Evolutionary conservation across 805 yeast genomes (phyloP), one percentile per base, ranked within the genome.

Genomic region (Wickerhamiella australiensis): DNA sequence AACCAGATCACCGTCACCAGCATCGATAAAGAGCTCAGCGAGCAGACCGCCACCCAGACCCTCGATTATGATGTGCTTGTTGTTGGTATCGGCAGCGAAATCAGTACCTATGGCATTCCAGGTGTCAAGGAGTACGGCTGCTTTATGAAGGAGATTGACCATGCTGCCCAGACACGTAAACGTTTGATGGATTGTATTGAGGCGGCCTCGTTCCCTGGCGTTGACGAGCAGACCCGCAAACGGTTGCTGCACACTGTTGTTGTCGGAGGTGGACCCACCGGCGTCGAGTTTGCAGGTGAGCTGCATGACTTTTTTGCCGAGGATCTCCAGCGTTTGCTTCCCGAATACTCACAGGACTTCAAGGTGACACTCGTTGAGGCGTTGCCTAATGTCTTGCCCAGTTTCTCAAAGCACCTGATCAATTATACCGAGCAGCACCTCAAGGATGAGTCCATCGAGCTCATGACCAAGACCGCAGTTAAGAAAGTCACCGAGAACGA

Each of bases 241-340:
- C 78, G 95, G 66, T 75, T 90, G 60, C 75, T 88, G 64, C 82
- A 81, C 54, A 80, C 87, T 59, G 90, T 90, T 54, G 94, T 90
- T 54, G 94, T 92, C 58, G 97, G 97, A 61, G 97, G 96, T 68
- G 97, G 97, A 56, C 96, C 97, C 65, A 88, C 97, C 41, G 97
- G 97, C 71, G 96, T 88, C 54, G 96, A 87, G 70, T 83, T 87
- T 60, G 96, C 96, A 57, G 97, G 95, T 62, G 96, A 90, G 69
- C 71, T 88, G 59, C 94, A 84, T 70, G 97, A 88, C 68, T 90
- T 85, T 68, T 83, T 87, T 54, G 87, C 84, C 66, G 94, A 88
- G 67, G 97, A 88, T 68, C 74, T 88, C 68, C 69, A 71, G 60
- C 84, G 81, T 68, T 85, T 94, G 87, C 82, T 85, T 70, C 96